Percentiles rank a stretch among this genome's conserved stretches.
phyloP scores from a whole-genome alignment of 768 basidiomycete genomes.

The Phaeotremella fagi region DNA sequence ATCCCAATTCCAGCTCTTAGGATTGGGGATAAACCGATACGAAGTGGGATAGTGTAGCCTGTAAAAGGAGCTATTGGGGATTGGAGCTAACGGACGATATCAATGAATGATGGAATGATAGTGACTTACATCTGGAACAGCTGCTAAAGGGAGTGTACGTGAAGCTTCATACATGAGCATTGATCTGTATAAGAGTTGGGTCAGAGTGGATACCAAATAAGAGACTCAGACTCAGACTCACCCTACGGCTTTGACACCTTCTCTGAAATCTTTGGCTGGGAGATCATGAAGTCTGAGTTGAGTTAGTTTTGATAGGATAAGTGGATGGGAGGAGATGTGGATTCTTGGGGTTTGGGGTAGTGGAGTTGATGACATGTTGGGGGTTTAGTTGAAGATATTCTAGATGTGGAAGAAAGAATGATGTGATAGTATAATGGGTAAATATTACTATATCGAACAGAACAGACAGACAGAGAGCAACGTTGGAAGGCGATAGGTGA shows the following conservation, averaged over 20 bases:
- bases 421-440: too few species aligned
- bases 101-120: background rate
- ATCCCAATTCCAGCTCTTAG: slow-evolving; percentile 90
- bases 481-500: too few species aligned
- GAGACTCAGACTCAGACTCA: slow-evolving; percentile 11
- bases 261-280: slow-evolving; percentile 38
- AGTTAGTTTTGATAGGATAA: slow-evolving; percentile 37
- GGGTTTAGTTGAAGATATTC: background rate
- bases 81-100: slow-evolving; percentile 44
- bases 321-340: slow-evolving; percentile 34
- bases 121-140: slow-evolving; percentile 27
- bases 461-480: too few species aligned
- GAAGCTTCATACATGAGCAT: slow-evolving; percentile 40
- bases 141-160: slow-evolving; percentile 19
- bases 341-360: slow-evolving; percentile 14
- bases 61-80: slow-evolving; percentile 76
- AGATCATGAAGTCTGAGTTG: slow-evolving; percentile 39
- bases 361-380: background rate
- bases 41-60: slow-evolving; percentile 68
- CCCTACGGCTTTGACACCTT: slow-evolving; percentile 35
- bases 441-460: too few species aligned
- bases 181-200: too few species aligned
- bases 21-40: slow-evolving; percentile 83
- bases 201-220: too few species aligned
- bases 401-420: background rate